These are phyloP conservation scores for Coffea eugenioides DNA, from an alignment of 257 asterid species.

Conservation along the genomic window DNA sequence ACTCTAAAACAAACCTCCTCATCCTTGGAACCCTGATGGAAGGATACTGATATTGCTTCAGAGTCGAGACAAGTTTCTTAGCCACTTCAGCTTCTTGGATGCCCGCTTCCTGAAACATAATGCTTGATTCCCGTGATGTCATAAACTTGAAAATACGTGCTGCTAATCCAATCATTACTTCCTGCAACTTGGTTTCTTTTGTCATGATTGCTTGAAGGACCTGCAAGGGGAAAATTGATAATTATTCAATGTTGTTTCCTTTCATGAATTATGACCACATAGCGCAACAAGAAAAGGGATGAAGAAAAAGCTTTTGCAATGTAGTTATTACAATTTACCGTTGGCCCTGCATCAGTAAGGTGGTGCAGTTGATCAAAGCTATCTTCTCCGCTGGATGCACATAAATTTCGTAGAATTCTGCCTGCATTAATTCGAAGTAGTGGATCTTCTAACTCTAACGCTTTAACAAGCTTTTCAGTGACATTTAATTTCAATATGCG, in stretches of 20 bases:
- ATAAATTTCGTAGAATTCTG: slow-evolving; percentile 66
- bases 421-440: slow-evolving; percentile 64
- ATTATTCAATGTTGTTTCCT: neutral
- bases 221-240: slow-evolving; percentile 38
- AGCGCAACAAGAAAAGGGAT: neutral
- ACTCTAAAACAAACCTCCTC: slow-evolving; percentile 73
- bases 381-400: slow-evolving; percentile 57
- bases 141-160: slow-evolving; percentile 59
- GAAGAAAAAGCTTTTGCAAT: neutral
- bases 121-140: slow-evolving; percentile 47
- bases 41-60: slow-evolving; percentile 50
- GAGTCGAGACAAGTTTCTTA: slow-evolving; percentile 40
- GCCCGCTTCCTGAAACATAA: slow-evolving; percentile 37
- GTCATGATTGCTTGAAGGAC: slow-evolving; percentile 71
- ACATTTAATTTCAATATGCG: slow-evolving; percentile 49
- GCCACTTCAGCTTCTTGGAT: slow-evolving; percentile 55
- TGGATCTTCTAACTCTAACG: slow-evolving; percentile 56
- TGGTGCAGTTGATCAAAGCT: slow-evolving; percentile 46
- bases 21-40: slow-evolving; percentile 73
- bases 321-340: slow-evolving; percentile 35
- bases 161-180: slow-evolving; percentile 86
- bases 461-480: slow-evolving; percentile 42
- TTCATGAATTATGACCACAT: neutral
- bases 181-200: slow-evolving; percentile 70
- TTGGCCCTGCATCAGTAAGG: slow-evolving; percentile 63